Evolutionary conservation across 2,329 filamentous ascomycete species (phyloP).

Genomic region (Ceratocystis diversiconidia): DNA sequence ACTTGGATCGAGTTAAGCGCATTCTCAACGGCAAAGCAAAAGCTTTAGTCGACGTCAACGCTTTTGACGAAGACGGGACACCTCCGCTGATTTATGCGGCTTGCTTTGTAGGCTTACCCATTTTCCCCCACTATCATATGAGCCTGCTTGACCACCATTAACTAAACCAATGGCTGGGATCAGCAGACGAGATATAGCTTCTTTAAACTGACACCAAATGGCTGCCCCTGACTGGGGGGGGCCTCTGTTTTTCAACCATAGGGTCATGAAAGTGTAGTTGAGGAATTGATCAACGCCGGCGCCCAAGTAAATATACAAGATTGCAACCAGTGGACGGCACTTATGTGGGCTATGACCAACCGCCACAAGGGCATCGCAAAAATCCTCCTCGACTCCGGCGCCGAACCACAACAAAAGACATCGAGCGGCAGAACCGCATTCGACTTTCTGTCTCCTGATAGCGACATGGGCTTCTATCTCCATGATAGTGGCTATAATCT

Average conservation of each 20-base stretch:
- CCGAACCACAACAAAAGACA: slow-evolving; percentile 90
- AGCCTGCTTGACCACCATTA: not conserved
- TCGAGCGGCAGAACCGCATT: slow-evolving; percentile 87
- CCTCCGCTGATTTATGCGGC: slow-evolving; percentile 95
- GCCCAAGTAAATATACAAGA: slow-evolving; percentile 88
- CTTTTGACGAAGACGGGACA: slow-evolving; percentile 83
- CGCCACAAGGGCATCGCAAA: slow-evolving; percentile 93
- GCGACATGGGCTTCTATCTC: slow-evolving; percentile 90
- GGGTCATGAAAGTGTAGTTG: slow-evolving; percentile 82
- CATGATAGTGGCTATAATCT: slow-evolving; percentile 78
- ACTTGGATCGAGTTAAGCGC: slow-evolving; percentile 64
- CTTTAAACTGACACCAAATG: slow-evolving; percentile 12
- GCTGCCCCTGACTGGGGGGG: slow-evolving; percentile 17
- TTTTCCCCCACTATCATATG: not conserved
- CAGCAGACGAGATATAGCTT: slow-evolving; percentile 10
- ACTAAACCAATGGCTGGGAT: not conserved
- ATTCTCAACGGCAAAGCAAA: slow-evolving; percentile 62
- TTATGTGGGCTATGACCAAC: slow-evolving; percentile 99
- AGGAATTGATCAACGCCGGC: slow-evolving; percentile 68
- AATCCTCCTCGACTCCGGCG: slow-evolving; percentile 77
- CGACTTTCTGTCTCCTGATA: slow-evolving; percentile 88
- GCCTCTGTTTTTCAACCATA: slow-evolving; percentile 24
- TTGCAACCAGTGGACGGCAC: slow-evolving; percentile 87
- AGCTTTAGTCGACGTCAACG: slow-evolving; percentile 68
- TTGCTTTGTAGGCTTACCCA: slow-evolving; percentile 59